Evolutionary conservation across 2,329 filamentous ascomycete species (phyloP).

Genomic region (Teratosphaeria gauchensis): DNA sequence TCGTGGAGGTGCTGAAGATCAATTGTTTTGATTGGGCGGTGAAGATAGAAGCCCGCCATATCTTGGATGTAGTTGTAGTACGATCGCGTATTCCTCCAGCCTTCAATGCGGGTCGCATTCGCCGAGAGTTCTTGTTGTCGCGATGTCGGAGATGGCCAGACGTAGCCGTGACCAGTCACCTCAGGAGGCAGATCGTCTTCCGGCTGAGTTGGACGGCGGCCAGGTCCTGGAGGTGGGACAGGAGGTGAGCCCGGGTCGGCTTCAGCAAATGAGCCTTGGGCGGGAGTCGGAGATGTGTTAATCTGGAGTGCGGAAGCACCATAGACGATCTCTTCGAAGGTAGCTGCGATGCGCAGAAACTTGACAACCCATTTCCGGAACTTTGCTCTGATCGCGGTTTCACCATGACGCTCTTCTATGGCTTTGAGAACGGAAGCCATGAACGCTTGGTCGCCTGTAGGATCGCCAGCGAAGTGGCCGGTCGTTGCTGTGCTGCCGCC

Average conservation of each 20-base stretch:
- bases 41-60: slow-evolving; percentile 24
- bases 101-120: slow-evolving; percentile 87
- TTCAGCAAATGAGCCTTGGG: not conserved
- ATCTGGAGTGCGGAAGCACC: slow-evolving; percentile 85
- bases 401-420: slow-evolving; percentile 76
- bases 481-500: slow-evolving; percentile 22
- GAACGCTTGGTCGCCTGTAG: slow-evolving; percentile 79
- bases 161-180: slow-evolving; percentile 71
- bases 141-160: slow-evolving; percentile 76
- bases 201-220: not conserved
- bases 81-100: slow-evolving; percentile 89
- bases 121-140: slow-evolving; percentile 81
- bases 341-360: slow-evolving; percentile 83
- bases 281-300: not conserved
- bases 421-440: slow-evolving; percentile 78
- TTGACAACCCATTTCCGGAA: slow-evolving; percentile 93
- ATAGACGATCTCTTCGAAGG: slow-evolving; percentile 92
- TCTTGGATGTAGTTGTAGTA: slow-evolving; percentile 79
- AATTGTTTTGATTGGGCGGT: slow-evolving; percentile 59
- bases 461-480: slow-evolving; percentile 41
- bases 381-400: slow-evolving; percentile 81
- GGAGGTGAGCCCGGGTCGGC: not conserved
- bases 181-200: slow-evolving; percentile 16
- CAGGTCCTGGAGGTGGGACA: not conserved
- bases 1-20: slow-evolving; percentile 91